These are phyloP conservation scores for Microcyclospora pomicola DNA, from an alignment of 2,329 filamentous ascomycete genomes.

Conservation along the genomic window DNA sequence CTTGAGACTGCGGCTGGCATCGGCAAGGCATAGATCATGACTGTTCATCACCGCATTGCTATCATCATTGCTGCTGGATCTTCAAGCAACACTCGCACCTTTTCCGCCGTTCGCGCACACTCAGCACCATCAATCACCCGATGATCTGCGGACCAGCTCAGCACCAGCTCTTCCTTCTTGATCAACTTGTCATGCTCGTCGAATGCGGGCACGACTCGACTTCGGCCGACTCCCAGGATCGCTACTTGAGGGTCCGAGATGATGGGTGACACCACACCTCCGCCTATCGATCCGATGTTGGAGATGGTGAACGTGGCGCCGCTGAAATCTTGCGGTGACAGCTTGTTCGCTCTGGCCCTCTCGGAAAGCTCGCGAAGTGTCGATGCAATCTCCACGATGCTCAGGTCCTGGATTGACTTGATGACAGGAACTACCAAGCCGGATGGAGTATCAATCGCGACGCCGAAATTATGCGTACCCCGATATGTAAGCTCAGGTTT, in stretches of 20 bases:
- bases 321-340: conserved; percentile 59
- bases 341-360: conserved; percentile 60
- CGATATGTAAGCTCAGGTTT: conserved; percentile 69
- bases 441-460: conserved; percentile 84
- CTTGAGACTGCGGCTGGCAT: too few relatives aligned
- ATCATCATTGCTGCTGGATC: conserved; percentile 78
- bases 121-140: conserved; percentile 88
- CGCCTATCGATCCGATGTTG: conserved; percentile 91
- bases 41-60: conserved; percentile 48
- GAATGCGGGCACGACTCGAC: conserved; percentile 72
- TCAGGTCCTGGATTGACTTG: conserved; percentile 64
- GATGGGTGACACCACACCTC: conserved; percentile 80
- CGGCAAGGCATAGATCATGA: too few relatives aligned
- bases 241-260: conserved; percentile 84
- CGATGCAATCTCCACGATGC: conserved; percentile 61
- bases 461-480: conserved; percentile 80
- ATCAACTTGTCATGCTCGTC: conserved; percentile 43
- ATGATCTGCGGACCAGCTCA: conserved; percentile 96
- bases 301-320: conserved; percentile 91
- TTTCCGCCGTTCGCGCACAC: conserved; percentile 78
- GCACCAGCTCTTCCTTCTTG: conserved; percentile 67
- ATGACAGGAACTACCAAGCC: conserved; percentile 88
- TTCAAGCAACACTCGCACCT: conserved; percentile 65
- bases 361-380: conserved; percentile 62
- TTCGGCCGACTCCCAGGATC: conserved; percentile 76